phyloP scores from a whole-genome alignment of 2,329 filamentous ascomycete species.

The Chaetomium sp. region DNA sequence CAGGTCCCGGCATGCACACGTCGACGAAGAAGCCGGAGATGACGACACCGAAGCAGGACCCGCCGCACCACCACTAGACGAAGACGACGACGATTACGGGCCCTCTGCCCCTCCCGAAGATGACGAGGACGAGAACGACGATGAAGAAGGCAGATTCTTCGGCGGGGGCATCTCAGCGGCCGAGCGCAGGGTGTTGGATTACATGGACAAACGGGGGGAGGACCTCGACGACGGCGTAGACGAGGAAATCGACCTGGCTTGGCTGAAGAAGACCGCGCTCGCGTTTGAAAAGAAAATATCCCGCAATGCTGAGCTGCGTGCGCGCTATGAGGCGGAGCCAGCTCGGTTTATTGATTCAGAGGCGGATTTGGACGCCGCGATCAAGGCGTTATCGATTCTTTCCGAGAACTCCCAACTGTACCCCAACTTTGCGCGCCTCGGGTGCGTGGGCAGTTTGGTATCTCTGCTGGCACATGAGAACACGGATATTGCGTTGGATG shows the following conservation, averaged over 20 bases:
- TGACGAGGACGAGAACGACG: constrained; percentile 49
- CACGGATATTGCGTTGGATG: constrained; percentile 89
- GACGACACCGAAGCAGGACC: constrained; percentile 41
- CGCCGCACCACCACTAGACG: constrained; percentile 38
- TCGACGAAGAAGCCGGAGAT: constrained; percentile 39
- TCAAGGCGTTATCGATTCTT: constrained; percentile 80
- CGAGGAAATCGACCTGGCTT: constrained; percentile 75
- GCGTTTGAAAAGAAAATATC: constrained; percentile 86
- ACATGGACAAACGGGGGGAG: constrained; percentile 53
- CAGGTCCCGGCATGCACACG: constrained; percentile 40
- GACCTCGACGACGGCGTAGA: constrained; percentile 27
- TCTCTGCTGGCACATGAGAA: constrained; percentile 88
- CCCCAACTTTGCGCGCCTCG: constrained; percentile 68
- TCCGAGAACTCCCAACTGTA: constrained; percentile 83
- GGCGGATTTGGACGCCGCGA: constrained; percentile 80
- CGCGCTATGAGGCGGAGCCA: constrained; percentile 74
- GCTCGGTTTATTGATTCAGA: constrained; percentile 79
- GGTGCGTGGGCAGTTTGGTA: constrained; percentile 67
- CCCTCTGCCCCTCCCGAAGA: constrained; percentile 42
- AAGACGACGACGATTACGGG: constrained; percentile 38
- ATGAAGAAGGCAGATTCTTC: constrained; percentile 93
- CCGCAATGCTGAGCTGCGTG: constrained; percentile 83
- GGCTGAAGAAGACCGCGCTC: constrained; percentile 74
- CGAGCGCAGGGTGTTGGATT: constrained; percentile 80
- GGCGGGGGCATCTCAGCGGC: constrained; percentile 80